Percentiles rank a stretch among this genome's conserved stretches.
Conservation (phyloP, 805 yeast species). For the Saccharomyces mikatae region DNA sequence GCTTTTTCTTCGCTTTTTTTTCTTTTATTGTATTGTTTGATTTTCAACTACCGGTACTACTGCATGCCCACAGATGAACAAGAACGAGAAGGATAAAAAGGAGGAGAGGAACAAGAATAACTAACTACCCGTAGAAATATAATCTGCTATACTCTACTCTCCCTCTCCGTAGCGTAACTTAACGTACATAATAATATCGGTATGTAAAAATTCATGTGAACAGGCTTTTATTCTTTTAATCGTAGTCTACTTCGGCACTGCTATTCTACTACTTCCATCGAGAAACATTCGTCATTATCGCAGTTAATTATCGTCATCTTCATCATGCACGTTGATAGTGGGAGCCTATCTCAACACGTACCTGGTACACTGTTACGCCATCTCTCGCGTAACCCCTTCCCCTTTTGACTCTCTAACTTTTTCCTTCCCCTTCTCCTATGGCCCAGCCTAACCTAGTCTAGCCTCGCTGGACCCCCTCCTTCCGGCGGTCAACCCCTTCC, state of each 20-base stretch:
- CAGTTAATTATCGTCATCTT: background rate
- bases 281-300: background rate
- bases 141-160: background rate
- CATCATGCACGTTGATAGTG: background rate
- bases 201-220: background rate
- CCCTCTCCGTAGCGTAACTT: too few species aligned
- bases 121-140: background rate
- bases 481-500: background rate
- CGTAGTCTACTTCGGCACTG: background rate
- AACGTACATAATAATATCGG: background rate
- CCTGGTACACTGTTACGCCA: background rate
- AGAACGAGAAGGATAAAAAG: background rate
- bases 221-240: background rate
- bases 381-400: background rate
- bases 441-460: background rate
- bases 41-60: background rate
- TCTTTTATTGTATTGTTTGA: background rate
- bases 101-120: too few species aligned
- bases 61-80: too few species aligned
- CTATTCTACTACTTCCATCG: background rate
- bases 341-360: background rate
- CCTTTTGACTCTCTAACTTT: background rate
- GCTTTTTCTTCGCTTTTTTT: background rate
- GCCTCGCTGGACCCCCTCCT: background rate
- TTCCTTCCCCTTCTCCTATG: background rate